A percentile compares a stretch with the other conserved stretches of the same genome.
These are phyloP conservation scores for Aegilops bicornis DNA, from an alignment of 176 grass and related monocot genomes.

Conservation along the genomic window DNA sequence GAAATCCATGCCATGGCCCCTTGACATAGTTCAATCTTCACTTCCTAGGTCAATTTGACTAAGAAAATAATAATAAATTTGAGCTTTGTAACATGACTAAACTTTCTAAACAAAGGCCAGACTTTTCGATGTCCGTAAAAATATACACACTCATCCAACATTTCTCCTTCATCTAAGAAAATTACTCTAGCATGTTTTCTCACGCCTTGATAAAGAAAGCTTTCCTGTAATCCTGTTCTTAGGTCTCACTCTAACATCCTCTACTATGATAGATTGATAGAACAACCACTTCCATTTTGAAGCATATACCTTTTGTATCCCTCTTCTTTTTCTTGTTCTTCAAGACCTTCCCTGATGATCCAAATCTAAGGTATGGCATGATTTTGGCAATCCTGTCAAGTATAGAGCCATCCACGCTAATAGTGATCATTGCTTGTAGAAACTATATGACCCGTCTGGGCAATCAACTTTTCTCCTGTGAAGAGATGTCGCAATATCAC, in stretches of 20 bases:
- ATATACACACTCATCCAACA: not conserved
- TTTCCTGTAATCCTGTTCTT: not conserved
- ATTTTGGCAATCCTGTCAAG: conserved; percentile 99
- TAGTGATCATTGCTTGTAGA: conserved; percentile 83
- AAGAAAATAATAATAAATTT: too few relatives aligned
- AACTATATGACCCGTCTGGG: conserved; percentile 38
- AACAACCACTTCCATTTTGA: not conserved
- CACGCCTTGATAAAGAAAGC: not conserved
- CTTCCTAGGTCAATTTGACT: too few relatives aligned
- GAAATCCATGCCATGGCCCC: too few relatives aligned
- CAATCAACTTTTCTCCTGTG: conserved; percentile 99
- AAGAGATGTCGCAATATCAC: conserved; percentile 93
- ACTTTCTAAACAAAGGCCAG: too few relatives aligned
- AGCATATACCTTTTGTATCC: conserved; percentile 65
- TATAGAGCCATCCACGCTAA: conserved; percentile 87
- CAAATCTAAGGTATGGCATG: conserved; percentile 91
- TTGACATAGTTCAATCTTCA: too few relatives aligned
- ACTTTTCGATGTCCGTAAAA: not conserved
- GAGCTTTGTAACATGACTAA: too few relatives aligned
- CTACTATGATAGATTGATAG: not conserved
- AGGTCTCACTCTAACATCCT: conserved; percentile 19
- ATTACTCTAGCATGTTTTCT: not conserved
- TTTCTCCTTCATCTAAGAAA: not conserved
- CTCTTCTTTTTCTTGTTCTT: conserved; percentile 99
- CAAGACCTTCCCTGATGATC: conserved; percentile 94